A percentile compares a stretch with the other conserved stretches of the same genome.
Evolutionary conservation across 352 stramenopile genomes (phyloP).

Genomic region (Pythium sp.): DNA sequence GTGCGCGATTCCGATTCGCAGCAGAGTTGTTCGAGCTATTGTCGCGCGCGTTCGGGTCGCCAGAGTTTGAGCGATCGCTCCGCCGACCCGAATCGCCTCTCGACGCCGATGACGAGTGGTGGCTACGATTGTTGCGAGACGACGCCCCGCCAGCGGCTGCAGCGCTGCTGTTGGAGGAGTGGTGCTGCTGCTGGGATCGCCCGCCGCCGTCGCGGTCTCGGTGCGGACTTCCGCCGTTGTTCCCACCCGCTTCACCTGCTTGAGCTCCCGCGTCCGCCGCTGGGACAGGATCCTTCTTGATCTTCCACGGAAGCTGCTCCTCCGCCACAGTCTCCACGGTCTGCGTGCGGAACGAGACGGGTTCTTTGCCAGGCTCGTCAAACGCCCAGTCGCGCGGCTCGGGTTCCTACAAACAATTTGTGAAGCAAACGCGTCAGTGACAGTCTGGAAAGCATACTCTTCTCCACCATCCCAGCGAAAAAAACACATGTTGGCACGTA

Average conservation of each 20-base stretch:
- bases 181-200: conserved; percentile 24
- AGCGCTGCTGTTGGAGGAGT: conserved; percentile 16
- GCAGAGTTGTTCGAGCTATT: conserved; percentile 9
- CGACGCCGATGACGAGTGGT: conserved; percentile 37
- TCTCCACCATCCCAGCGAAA: background rate
- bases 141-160: background rate
- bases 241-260: conserved; percentile 15
- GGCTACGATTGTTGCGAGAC: conserved; percentile 45
- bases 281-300: conserved; percentile 38
- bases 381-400: conserved; percentile 86
- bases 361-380: conserved; percentile 84
- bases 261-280: conserved; percentile 9
- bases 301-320: conserved; percentile 73
- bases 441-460: background rate
- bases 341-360: conserved; percentile 82
- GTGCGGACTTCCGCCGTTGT: conserved; percentile 19
- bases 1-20: conserved; percentile 8
- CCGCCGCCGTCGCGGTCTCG: conserved; percentile 30
- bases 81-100: conserved; percentile 34
- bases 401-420: conserved; percentile 46
- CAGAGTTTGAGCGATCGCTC: conserved; percentile 37
- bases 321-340: conserved; percentile 73
- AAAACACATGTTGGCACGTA: conserved; percentile 23
- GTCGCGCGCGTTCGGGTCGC: conserved; percentile 24
- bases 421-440: background rate